Base-by-base conservation (phyloP, 139 green algal genomes). In the Diplosphaera chodatii region DNA sequence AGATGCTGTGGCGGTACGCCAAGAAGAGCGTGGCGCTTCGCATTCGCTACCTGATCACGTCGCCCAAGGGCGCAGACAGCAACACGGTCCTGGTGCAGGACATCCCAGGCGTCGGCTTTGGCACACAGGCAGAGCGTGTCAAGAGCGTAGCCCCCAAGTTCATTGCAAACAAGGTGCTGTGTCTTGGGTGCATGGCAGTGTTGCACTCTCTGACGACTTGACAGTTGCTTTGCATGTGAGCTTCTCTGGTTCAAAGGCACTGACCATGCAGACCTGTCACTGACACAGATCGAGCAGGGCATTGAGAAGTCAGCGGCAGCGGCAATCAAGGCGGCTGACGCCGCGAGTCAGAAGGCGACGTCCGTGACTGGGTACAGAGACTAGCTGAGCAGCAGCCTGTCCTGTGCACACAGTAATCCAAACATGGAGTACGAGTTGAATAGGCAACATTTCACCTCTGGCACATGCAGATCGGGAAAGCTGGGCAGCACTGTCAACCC, bases 1-100 rank as follows among this genome's bases (percentile, higher is more conserved):
- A 86, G 78, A 37, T 81, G 31, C 71, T 90, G 64, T 88, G 78
- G 76, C 68, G 65, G 13, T 93, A 86, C 78, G 88, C 84, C 78
- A 75, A 76, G 23, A 78, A 90, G 78, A 80, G 75, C 2, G 74
- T 86, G 55, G 72, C 83, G n/a, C 65, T 91, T 69, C 80, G 87
- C 34, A 85, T 91, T 27, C 74, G 79, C 69, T 88, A 83, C 74
- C 78, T 93, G 25, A 82, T 79, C 69, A 88, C 71, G 20, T 30
- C 71, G 63, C 79, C 83, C 1, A 69, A 70, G 0, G 85, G 86
- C 29, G 78, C 74, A 3, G 73, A 78, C 67, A 77, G 72, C 1
- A 81, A 90, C 79, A 82, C 74, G 1, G 82, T 91, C 48, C 73
- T 91, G 63, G 55, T 85, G 3, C 77, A 73, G 31, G 86, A 91